phyloP scores from a whole-genome alignment of 1,284 basidiomycete genomes.

The Apiotrichum domesticum region DNA sequence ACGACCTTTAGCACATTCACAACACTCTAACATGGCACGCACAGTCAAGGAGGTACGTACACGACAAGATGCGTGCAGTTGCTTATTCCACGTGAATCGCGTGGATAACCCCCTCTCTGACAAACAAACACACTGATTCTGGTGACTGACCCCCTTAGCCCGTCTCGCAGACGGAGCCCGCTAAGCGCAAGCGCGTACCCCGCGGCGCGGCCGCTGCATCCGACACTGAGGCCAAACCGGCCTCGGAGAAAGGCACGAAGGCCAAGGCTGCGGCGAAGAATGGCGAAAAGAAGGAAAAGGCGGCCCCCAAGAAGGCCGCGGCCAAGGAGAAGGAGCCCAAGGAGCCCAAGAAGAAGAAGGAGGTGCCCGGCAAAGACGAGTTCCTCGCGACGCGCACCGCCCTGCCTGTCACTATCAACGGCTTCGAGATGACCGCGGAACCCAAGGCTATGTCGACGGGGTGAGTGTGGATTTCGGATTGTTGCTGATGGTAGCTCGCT shows the following conservation, averaged over 20 bases:
- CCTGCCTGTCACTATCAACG: slow-evolving; percentile 9
- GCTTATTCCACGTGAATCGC: too few species aligned
- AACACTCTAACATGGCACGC: not conserved
- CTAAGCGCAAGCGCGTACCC: too few species aligned
- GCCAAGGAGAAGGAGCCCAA: not conserved
- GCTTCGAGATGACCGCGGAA: slow-evolving; percentile 2
- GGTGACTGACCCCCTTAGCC: too few species aligned
- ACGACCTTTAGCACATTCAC: too few species aligned
- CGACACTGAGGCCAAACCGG: not conserved
- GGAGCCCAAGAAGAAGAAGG: not conserved
- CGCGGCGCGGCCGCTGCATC: not conserved
- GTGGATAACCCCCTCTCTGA: too few species aligned
- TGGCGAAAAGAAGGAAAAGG: slow-evolving; percentile 3
- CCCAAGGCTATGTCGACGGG: slow-evolving; percentile 14
- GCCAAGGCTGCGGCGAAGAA: not conserved
- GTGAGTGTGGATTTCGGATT: slow-evolving; percentile 5
- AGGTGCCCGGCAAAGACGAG: not conserved
- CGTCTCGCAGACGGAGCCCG: too few species aligned
- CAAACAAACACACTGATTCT: too few species aligned
- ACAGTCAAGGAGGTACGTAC: not conserved
- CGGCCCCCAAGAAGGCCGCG: not conserved
- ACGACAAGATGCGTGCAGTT: too few species aligned
- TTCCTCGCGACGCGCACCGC: not conserved
- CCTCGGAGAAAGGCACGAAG: not conserved
- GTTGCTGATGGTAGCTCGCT: slow-evolving; percentile 6